A percentile compares a stretch with the other conserved stretches of the same genome.
These are phyloP conservation scores for Backusella tarrabulga DNA, from an alignment of 192 early-diverging fungal genomes.

Conservation along the genomic window DNA sequence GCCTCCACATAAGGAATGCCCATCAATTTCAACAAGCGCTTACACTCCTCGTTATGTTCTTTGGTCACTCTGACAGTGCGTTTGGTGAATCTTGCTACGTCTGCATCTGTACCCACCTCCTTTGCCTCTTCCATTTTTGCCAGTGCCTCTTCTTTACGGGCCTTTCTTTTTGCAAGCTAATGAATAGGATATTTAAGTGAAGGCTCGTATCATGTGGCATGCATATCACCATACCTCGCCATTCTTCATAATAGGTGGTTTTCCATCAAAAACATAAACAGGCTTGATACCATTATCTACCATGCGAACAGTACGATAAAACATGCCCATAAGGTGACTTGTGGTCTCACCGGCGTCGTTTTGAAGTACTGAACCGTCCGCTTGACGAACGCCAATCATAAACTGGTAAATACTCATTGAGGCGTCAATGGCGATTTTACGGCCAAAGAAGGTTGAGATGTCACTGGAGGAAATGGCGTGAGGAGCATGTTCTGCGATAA, in stretches of 20 bases:
- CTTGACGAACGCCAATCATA: conserved; percentile 89
- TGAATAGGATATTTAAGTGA: background rate
- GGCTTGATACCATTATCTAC: conserved; percentile 96
- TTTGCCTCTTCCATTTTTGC: conserved; percentile 68
- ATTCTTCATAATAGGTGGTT: conserved; percentile 89
- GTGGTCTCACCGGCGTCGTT: conserved; percentile 92
- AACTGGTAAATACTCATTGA: conserved; percentile 99
- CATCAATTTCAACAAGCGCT: conserved; percentile 83
- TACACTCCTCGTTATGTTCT: conserved; percentile 93
- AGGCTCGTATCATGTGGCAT: background rate
- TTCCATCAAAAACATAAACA: conserved; percentile 97
- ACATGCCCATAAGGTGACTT: conserved; percentile 95
- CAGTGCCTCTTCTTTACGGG: conserved; percentile 69
- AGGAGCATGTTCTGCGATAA: conserved; percentile 92
- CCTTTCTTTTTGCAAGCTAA: conserved; percentile 70
- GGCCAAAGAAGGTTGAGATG: conserved; percentile 87
- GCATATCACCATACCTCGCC: conserved; percentile 63
- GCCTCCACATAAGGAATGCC: conserved; percentile 93
- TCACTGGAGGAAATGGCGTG: conserved; percentile 77
- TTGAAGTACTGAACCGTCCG: conserved; percentile 86
- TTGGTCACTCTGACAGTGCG: conserved; percentile 90
- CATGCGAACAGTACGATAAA: conserved; percentile 96
- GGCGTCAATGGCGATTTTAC: conserved; percentile 97
- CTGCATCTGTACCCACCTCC: conserved; percentile 73
- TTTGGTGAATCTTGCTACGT: conserved; percentile 83